Evolutionary conservation across 306 rosid genomes (phyloP), one percentile per base, ranked within the genome.

Genomic region (Citrullus amarus): DNA sequence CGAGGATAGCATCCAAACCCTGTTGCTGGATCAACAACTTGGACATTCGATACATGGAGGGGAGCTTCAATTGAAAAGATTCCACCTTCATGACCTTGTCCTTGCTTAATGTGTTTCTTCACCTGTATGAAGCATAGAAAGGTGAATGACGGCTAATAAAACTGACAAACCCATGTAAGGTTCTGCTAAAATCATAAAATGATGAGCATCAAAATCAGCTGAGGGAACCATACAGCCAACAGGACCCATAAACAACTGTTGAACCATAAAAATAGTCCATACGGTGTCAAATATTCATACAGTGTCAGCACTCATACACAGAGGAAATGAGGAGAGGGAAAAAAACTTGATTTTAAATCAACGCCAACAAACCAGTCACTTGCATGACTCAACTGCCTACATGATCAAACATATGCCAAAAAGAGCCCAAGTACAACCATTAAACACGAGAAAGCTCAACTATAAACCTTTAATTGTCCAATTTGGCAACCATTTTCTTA

Each of bases 31-130:
- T 95, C 98, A 87, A 89, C 4, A 81, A 89, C 90, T 84, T 92
- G 96, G 70, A 95, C 97, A 70, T 92, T 95, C 28, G 97, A 95
- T 75, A 81, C 97, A 84, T 95, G 98, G 41, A 95, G 72, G 14
- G 98, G 97, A 60, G 96, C 98, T 91, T 94, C 98, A 20, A 94
- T 97, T 0, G 95, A 74, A 83, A 94, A 94, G 68, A 94, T 94
- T 25, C 98, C 97, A 56, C 98, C 98, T 84, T 94, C 98, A 68
- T 92, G 96, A 22, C 98, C 98, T 81, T 90, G 97, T 58, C 98
- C 98, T 88, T 92, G 97, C 82, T 92, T 92, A 48, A 94, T 92
- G 80, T 94, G 98, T 83, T 94, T 94, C 87, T 94, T 92, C 36
- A 92, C 92, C 98, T 94, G 71, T 22, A 81, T 60, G 22, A 63